Evolutionary conservation across 805 yeast species (phyloP), one percentile per base, ranked within the genome.

Genomic region (Candida chauliodis): DNA sequence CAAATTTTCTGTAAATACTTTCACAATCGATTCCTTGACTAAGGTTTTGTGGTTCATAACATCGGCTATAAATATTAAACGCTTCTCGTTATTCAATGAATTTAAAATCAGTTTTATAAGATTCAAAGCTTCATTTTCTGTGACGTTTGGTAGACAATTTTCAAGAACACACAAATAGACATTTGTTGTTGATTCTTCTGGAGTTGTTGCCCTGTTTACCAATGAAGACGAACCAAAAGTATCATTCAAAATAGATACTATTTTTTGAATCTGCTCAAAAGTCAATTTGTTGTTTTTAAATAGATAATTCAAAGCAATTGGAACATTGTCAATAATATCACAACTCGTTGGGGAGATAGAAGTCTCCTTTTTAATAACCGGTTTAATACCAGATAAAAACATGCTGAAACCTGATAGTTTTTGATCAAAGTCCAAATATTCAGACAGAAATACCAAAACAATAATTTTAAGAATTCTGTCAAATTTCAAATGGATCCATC

Each of bases 401-500:
- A 48, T 22, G 11, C 43, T 43, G 27, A 64, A 46, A 7, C 50
- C 44, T 21, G 44, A 45, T 15, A 59, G 16, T 39, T 63, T 64
- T 10, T 49, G 51, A 5, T 56, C 63, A 3, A 45, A 18, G n/a
- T 38, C 13, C 5, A 66, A 31, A 7, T 43, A 38, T 3, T 48
- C 43, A 57, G 56, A 59, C 27, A 47, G 46, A 36, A 62, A 54
- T 1, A 54, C 49, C 5, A 55, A 25, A 1, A 47, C 45, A 6
- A 64, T 23, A 16, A 49, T 44, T 20, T 57, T 61, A 35, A 64
- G 38, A 1, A 67, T 47, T 38, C 52, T 51, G 22, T 63, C 66
- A 34, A 58, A 57, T 26, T 60, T 55, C 2, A 50, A 31, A 35
- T 47, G 56, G 2, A 60, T 53, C 74, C 74, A 68, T 38, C 57